Base-by-base conservation (phyloP, 2,329 filamentous ascomycete species). In the Fusarium buharicum region DNA sequence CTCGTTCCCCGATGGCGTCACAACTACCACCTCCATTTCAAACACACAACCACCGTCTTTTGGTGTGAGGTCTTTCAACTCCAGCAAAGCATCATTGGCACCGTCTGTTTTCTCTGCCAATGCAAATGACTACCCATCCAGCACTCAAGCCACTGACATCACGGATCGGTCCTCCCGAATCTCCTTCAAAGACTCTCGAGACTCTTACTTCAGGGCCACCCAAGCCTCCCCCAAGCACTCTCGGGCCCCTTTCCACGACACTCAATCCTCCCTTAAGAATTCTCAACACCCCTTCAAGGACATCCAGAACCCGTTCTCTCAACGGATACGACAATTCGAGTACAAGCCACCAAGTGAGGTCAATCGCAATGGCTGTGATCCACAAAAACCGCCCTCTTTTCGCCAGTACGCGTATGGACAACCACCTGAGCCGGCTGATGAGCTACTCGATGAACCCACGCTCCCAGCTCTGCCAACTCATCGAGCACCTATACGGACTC, bases 41-140 rank as follows among this genome's bases (percentile, higher is more conserved):
- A 64, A 46, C 24, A 60, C 64, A 2, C 50, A 59, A 4, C 37
- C 55, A 2, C 38, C 50, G 6, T 70, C 68, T 2, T 69, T 67
- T 18, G 51, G 14, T 11, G 30, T 16, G 11, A 49, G 50, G 2
- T 77, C 76, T 7, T 65, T 63, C 13, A 74, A 69, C 30, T 74
- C 73, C 4, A 78, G 74, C 49, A 73, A 58, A 31, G 56, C 61
- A 3, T 77, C 77, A 0, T 62, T 76, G 22, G 67, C 57, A 3
- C 69, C 74, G 0, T 69, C 58, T 6, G 59, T 77, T 18, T 81
- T 79, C 48, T 78, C 75, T 11, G 59, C 69, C n/a, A 24, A 52
- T 16, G 53, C 59, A 55, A 43, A 69, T 13, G 63, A 69, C 2
- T 48, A 36, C 11, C 58, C 58, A 1, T 56, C 62, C 4, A 70